phyloP scores from a whole-genome alignment of 306 rosid genomes.

The Fragaria vesca region DNA sequence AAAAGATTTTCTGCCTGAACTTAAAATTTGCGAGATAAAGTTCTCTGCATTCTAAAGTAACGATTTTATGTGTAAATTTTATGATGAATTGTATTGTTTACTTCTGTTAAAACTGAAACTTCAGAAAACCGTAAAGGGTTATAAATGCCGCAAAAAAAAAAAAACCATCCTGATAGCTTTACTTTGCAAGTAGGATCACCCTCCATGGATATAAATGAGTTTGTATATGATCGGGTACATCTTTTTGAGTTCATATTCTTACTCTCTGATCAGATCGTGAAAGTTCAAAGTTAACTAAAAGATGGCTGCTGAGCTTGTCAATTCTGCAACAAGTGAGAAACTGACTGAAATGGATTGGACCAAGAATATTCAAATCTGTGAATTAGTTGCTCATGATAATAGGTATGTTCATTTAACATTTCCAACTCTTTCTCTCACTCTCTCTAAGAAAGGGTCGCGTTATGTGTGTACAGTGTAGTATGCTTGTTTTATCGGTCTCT shows the following conservation, averaged over 20 bases:
- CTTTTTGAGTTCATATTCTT: neutral
- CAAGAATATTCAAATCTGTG: conserved; percentile 85
- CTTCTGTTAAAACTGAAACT: neutral
- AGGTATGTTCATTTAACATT: conserved; percentile 42
- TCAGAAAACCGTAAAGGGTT: conserved; percentile 1
- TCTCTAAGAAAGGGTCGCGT: neutral
- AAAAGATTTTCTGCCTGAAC: neutral
- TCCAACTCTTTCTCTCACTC: conserved; percentile 6
- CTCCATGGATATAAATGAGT: neutral
- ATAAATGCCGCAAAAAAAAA: neutral
- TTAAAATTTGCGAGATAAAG: neutral
- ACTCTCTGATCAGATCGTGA: conserved; percentile 15
- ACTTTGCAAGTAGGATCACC: neutral
- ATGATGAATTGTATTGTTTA: neutral
- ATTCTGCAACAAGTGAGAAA: conserved; percentile 80
- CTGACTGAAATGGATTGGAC: conserved; percentile 80
- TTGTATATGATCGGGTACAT: neutral
- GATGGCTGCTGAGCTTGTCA: conserved; percentile 93
- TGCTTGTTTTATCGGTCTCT: neutral
- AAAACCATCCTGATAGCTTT: neutral
- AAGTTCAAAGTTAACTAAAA: conserved; percentile 24
- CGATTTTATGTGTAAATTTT: neutral
- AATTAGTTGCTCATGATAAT: conserved; percentile 76
- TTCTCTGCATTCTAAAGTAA: neutral
- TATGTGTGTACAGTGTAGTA: neutral